Evolutionary conservation across 2,329 filamentous ascomycete genomes (phyloP).

Genomic region (Trichophyton mentagrophytes): DNA sequence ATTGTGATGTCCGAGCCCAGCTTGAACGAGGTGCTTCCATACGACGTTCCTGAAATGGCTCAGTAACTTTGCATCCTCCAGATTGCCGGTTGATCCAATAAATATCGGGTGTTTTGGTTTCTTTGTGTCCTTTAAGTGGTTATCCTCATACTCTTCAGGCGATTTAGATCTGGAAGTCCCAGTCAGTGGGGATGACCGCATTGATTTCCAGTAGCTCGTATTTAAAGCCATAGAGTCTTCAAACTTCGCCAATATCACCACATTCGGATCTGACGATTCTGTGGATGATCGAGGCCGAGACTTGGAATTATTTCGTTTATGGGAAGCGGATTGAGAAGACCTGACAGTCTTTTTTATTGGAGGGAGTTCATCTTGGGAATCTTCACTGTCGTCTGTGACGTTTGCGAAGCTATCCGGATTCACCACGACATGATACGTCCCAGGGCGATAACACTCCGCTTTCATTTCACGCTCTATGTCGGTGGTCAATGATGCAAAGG

Average conservation of each 20-base stretch:
- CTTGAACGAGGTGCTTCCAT: constrained; percentile 30
- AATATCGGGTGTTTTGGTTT: constrained; percentile 14
- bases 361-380: constrained; percentile 8
- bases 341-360: constrained; percentile 8
- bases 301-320: not conserved
- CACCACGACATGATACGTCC: constrained; percentile 44
- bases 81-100: constrained; percentile 14
- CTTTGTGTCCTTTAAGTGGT: constrained; percentile 15
- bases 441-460: constrained; percentile 39
- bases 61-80: constrained; percentile 25
- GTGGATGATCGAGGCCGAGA: constrained; percentile 6
- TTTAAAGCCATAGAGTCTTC: constrained; percentile 33
- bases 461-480: constrained; percentile 48
- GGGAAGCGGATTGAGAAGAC: not conserved
- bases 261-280: constrained; percentile 33
- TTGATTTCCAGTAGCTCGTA: constrained; percentile 20
- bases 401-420: constrained; percentile 43
- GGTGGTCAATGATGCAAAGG: constrained; percentile 40
- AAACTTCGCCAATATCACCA: constrained; percentile 39
- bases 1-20: constrained; percentile 15
- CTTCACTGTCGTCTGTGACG: constrained; percentile 39
- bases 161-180: constrained; percentile 20
- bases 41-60: constrained; percentile 31
- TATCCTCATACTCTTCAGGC: constrained; percentile 18
- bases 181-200: constrained; percentile 25